Conservation (phyloP, 495 filamentous ascomycete species). For the Penicillium egyptiacum region DNA sequence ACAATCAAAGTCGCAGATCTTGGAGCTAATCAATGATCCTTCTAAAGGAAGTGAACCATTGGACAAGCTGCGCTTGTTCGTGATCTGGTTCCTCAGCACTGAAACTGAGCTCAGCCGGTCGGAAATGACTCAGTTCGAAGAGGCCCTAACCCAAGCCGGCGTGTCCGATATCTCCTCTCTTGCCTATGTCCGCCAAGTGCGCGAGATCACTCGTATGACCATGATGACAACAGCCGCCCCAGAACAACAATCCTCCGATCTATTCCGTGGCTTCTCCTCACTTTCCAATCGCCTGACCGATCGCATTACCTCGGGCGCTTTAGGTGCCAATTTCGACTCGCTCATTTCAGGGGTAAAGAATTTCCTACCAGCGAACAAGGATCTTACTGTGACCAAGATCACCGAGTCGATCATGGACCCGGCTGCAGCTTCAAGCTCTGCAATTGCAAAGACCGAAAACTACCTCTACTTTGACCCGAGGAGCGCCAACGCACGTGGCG, state of each 20-base stretch:
- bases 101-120: constrained; percentile 80
- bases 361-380: constrained; percentile 91
- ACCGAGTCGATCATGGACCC: constrained; percentile 99
- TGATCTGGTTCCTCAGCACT: constrained; percentile 97
- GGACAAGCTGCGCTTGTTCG: constrained; percentile 90
- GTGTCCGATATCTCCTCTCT: constrained; percentile 71
- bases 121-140: constrained; percentile 86
- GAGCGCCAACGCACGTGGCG: constrained; percentile 87
- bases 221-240: constrained; percentile 90
- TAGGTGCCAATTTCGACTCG: constrained; percentile 89
- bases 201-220: constrained; percentile 95
- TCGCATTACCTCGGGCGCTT: constrained; percentile 84
- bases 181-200: constrained; percentile 86
- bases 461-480: constrained; percentile 99
- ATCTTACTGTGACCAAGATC: constrained; percentile 95
- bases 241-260: constrained; percentile 62
- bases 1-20: constrained; percentile 83
- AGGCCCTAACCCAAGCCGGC: constrained; percentile 72
- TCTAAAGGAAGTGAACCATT: constrained; percentile 79
- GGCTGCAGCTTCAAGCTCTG: constrained; percentile 78
- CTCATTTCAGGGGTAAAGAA: constrained; percentile 99
- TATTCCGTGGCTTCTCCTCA: constrained; percentile 86
- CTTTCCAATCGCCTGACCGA: constrained; percentile 91
- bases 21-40: constrained; percentile 80
- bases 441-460: constrained; percentile 93